These are phyloP conservation scores for Globisporangium rhizosaccharum DNA, from an alignment of 352 stramenopile genomes.

Conservation along the genomic window DNA sequence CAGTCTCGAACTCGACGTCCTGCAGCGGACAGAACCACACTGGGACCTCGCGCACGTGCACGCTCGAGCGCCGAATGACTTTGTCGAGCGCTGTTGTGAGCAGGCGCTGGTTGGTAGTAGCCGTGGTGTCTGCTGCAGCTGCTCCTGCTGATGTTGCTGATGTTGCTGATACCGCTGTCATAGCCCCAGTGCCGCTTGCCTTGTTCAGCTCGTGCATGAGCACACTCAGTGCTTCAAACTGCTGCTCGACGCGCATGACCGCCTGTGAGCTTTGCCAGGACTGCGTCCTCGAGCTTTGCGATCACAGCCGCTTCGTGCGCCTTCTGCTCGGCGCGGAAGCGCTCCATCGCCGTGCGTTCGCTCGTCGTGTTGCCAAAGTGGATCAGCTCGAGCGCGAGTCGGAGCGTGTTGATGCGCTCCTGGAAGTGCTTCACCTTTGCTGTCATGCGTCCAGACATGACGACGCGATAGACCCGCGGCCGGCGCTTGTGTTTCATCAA, in stretches of 20 bases:
- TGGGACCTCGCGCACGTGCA: no score
- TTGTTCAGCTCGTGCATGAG: no score
- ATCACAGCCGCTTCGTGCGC: not conserved
- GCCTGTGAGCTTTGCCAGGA: not conserved
- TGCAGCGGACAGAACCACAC: no score
- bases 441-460: not conserved
- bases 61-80: no score
- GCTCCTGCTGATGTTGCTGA: no score
- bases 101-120: no score
- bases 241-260: not conserved
- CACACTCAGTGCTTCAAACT: not conserved
- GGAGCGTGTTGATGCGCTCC: not conserved
- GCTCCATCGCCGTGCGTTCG: not conserved
- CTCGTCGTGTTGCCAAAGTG: not conserved
- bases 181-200: no score
- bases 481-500: not conserved
- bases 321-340: not conserved
- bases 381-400: not conserved
- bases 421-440: not conserved
- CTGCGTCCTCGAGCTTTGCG: not conserved
- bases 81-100: no score
- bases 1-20: no score
- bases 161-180: no score
- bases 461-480: conserved; percentile 1
- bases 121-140: no score